phyloP scores from a whole-genome alignment of 441 rosid genomes.

The Bruguiera hainesii region DNA sequence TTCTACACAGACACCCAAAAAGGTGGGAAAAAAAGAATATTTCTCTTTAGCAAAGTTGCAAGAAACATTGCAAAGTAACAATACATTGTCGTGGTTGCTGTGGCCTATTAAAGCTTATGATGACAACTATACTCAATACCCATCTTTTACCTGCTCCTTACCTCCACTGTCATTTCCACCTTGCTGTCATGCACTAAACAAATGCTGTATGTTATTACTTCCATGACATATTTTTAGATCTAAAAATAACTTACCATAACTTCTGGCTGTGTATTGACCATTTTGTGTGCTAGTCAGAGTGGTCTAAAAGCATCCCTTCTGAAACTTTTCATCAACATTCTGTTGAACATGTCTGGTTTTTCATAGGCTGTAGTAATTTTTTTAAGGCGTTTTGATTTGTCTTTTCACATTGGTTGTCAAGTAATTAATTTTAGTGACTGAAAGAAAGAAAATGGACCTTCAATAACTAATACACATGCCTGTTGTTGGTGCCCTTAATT shows the following conservation, averaged over 20 bases:
- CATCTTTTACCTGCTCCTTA: background rate
- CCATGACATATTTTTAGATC: background rate
- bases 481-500: too few relatives aligned
- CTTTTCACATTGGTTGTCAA: background rate
- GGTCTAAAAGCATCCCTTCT: too few relatives aligned
- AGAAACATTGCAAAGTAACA: too few relatives aligned
- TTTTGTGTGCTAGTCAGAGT: too few relatives aligned
- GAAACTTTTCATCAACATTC: background rate
- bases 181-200: background rate
- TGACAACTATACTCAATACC: background rate
- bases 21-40: too few relatives aligned
- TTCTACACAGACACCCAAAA: background rate
- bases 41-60: too few relatives aligned
- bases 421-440: background rate
- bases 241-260: background rate
- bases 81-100: background rate
- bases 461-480: too few relatives aligned
- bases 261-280: background rate
- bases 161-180: background rate
- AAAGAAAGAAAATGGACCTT: background rate
- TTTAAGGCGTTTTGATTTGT: background rate
- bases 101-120: background rate
- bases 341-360: background rate
- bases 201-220: too few relatives aligned
- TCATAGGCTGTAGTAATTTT: background rate